Evolutionary conservation across 306 rosid genomes (phyloP).

Genomic region (Prunus davidiana): DNA sequence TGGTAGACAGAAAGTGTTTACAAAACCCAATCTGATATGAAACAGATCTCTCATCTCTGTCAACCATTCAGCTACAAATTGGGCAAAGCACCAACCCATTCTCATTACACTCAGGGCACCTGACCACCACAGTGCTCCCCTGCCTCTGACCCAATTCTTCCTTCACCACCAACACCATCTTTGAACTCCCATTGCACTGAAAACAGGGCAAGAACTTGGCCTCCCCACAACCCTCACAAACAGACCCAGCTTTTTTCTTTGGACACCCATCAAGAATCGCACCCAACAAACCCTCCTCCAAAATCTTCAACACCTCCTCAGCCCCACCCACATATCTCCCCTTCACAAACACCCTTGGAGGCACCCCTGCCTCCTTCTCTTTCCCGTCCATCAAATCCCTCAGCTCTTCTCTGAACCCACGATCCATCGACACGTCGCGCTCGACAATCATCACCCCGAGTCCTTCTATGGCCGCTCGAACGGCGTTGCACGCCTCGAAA

Average conservation of each 20-base stretch:
- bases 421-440: constrained; percentile 87
- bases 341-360: constrained; percentile 70
- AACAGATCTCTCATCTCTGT: neutral
- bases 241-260: constrained; percentile 45
- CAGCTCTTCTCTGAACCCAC: constrained; percentile 65
- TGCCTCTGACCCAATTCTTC: constrained; percentile 29
- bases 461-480: constrained; percentile 55
- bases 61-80: constrained; percentile 50
- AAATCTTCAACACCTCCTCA: constrained; percentile 56
- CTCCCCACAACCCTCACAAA: constrained; percentile 85
- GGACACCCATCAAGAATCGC: constrained; percentile 66
- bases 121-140: constrained; percentile 38
- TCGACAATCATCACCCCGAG: constrained; percentile 60
- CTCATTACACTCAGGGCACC: constrained; percentile 75
- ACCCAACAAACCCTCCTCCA: constrained; percentile 61
- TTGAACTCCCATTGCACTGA: constrained; percentile 77
- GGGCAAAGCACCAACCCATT: constrained; percentile 88
- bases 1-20: neutral
- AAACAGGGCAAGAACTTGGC: constrained; percentile 79
- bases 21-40: constrained; percentile 2
- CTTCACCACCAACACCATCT: constrained; percentile 40
- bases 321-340: constrained; percentile 73
- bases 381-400: constrained; percentile 43
- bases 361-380: constrained; percentile 36
- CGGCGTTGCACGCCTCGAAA: constrained; percentile 73